phyloP scores from a whole-genome alignment of 129 eudicot species.

The Tagetes patula region DNA sequence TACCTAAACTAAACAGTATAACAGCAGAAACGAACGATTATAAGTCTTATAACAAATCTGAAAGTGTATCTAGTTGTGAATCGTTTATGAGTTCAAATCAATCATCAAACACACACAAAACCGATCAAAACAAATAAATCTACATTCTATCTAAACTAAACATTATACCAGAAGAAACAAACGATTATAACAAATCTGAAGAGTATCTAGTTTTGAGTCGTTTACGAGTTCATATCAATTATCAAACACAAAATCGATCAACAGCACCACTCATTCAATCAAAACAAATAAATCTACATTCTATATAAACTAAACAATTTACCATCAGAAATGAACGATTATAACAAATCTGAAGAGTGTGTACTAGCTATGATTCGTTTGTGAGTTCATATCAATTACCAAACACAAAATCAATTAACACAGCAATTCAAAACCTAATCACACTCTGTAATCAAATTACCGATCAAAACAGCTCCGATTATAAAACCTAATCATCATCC shows the following conservation, averaged over 20 bases:
- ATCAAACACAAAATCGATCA: constrained; percentile 5
- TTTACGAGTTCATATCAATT: constrained; percentile 10
- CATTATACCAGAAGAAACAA: too few relatives aligned
- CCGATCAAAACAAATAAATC: too few relatives aligned
- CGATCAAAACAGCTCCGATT: not conserved
- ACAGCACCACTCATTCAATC: not conserved
- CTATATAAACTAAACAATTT: too few relatives aligned
- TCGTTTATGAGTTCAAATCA: constrained; percentile 1
- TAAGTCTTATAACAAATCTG: not conserved
- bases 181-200: not conserved
- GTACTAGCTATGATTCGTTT: not conserved
- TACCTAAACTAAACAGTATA: too few relatives aligned
- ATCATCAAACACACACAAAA: not conserved
- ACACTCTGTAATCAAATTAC: not conserved
- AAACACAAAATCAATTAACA: constrained; percentile 23
- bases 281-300: too few relatives aligned
- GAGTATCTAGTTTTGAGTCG: not conserved
- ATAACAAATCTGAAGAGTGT: not conserved
- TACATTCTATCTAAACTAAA: too few relatives aligned
- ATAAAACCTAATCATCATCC: constrained; percentile 25
- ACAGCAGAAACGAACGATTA: not conserved
- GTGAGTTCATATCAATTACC: not conserved
- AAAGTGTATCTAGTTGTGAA: not conserved
- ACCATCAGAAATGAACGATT: not conserved
- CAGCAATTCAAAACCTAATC: too few relatives aligned